Percentiles rank a stretch among this genome's conserved stretches.
Evolutionary conservation across 331 rosid genomes (phyloP).

Genomic region (Cydonia oblonga): DNA sequence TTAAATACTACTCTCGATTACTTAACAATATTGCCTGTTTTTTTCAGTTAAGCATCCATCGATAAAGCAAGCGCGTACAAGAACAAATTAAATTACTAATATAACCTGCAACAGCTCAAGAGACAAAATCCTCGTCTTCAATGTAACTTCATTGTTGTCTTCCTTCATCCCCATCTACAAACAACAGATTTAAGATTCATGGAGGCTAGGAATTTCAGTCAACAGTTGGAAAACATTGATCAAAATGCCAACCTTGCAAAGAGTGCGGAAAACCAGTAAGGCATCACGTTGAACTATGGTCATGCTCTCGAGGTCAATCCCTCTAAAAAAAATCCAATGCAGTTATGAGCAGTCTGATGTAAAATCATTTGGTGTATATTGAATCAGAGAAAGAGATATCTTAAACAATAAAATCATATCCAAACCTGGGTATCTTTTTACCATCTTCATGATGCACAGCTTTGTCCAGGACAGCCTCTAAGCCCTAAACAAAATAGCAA

Average conservation of each 20-base stretch:
- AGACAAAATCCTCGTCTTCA: conserved; percentile 86
- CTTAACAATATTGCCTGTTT: background rate
- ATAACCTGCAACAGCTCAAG: conserved; percentile 98
- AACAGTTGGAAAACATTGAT: conserved; percentile 7
- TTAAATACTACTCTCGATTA: background rate
- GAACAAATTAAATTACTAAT: conserved; percentile 11
- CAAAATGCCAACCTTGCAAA: conserved; percentile 81
- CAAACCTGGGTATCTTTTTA: conserved; percentile 86
- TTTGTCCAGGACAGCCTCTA: conserved; percentile 95
- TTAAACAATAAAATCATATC: conserved; percentile 13
- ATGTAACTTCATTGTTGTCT: conserved; percentile 84
- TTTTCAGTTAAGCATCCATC: background rate
- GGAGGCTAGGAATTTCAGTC: conserved; percentile 10
- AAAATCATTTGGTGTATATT: background rate
- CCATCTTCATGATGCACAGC: conserved; percentile 97
- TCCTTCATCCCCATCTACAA: conserved; percentile 99
- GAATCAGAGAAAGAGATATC: conserved; percentile 10
- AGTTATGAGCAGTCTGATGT: conserved; percentile 17
- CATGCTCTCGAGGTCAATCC: conserved; percentile 97
- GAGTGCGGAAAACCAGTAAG: conserved; percentile 88
- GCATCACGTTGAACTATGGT: conserved; percentile 80
- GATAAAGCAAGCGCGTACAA: conserved; percentile 8
- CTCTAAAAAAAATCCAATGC: conserved; percentile 40
- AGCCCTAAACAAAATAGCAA: conserved; percentile 49
- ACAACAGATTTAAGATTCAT: conserved; percentile 18